Conservation (phyloP, 2,329 filamentous ascomycete genomes). For the Penicillium sp. region DNA sequence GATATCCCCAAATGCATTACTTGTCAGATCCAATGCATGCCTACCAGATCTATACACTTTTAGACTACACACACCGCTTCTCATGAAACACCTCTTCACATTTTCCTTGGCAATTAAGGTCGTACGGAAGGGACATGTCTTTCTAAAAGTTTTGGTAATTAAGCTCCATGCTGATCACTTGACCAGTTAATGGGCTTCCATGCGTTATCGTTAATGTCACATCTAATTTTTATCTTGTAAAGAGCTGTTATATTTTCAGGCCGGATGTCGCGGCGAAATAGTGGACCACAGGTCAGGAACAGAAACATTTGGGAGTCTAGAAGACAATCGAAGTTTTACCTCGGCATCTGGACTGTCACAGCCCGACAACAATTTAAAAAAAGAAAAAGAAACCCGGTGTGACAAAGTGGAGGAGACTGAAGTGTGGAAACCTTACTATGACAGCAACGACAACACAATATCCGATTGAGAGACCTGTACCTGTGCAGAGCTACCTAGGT, state of each 20-base stretch:
- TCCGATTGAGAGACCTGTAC: not conserved
- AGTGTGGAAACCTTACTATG: conserved; percentile 10
- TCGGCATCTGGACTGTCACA: conserved; percentile 11
- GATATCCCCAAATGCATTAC: not conserved
- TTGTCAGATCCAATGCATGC: not conserved
- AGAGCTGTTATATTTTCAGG: not conserved
- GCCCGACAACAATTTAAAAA: no score
- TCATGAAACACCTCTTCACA: not conserved
- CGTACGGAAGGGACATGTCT: conserved; percentile 8
- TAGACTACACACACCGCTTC: conserved; percentile 2
- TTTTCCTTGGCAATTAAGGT: conserved; percentile 12
- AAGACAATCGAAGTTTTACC: conserved; percentile 10
- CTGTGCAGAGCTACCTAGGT: not conserved
- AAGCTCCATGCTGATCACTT: conserved; percentile 14
- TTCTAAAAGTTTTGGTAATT: not conserved
- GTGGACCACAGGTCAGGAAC: not conserved
- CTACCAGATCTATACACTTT: not conserved
- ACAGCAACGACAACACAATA: not conserved
- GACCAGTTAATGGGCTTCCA: conserved; percentile 13
- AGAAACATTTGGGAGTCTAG: conserved; percentile 6
- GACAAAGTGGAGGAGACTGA: not conserved
- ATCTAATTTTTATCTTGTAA: not conserved
- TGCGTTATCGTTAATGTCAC: not conserved
- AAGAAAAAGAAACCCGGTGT: not conserved
- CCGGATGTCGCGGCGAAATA: conserved; percentile 12